Percentiles rank a stretch among this genome's conserved stretches.
Evolutionary conservation across 1,139 yeast genomes (phyloP).

Genomic region (Geotrichum australiense): DNA sequence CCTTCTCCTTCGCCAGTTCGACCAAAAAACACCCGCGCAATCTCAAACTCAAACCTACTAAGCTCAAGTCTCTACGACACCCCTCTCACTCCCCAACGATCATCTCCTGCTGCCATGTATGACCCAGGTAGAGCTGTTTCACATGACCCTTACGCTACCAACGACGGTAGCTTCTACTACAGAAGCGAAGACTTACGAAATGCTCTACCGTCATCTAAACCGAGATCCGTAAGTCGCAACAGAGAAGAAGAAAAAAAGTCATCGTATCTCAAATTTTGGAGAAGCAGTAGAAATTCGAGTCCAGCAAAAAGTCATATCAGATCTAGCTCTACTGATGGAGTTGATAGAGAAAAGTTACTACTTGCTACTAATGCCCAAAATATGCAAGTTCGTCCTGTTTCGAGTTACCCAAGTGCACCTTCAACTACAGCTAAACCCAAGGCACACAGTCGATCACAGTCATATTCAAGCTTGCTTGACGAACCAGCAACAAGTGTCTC

Average conservation of each 20-base stretch:
- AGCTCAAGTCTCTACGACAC: neutral
- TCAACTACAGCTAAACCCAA: neutral
- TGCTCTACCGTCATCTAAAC: constrained; percentile 2
- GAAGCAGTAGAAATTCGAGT: constrained; percentile 1
- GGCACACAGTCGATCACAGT: constrained; percentile 6
- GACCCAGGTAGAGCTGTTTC: neutral
- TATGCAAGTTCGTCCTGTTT: constrained; percentile 4
- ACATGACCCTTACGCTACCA: constrained; percentile 5
- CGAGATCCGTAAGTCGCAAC: constrained; percentile 4
- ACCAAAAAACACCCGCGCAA: constrained; percentile 4
- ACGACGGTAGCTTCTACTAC: constrained; percentile 7
- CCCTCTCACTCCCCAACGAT: constrained; percentile 6
- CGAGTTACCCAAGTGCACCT: neutral
- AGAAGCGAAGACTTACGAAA: constrained; percentile 1
- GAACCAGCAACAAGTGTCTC: neutral
- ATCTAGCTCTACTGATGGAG: neutral
- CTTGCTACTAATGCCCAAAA: constrained; percentile 3
- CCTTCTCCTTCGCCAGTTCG: constrained; percentile 1
- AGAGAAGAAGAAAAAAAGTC: constrained; percentile 4
- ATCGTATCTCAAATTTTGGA: constrained; percentile 1
- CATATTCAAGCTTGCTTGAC: constrained; percentile 6
- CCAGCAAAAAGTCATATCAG: neutral
- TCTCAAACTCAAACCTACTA: neutral
- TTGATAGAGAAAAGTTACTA: constrained; percentile 4
- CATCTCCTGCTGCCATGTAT: constrained; percentile 3